Conservation (phyloP, 1,284 basidiomycete genomes). For the Volvariella volvacea region DNA sequence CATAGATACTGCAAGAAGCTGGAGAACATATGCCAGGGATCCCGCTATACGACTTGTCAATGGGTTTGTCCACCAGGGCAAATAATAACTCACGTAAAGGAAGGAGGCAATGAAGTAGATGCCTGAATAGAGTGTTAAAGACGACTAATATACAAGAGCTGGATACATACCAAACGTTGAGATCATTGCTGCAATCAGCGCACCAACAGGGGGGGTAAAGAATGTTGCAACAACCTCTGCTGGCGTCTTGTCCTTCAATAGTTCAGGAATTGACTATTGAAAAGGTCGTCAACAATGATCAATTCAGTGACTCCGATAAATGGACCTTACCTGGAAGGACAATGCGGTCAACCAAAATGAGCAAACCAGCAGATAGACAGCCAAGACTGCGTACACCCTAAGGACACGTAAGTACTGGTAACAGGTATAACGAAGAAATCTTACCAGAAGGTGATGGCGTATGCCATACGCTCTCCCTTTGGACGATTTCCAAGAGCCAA, state of each 20-base stretch:
- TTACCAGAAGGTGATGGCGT: conserved; percentile 75
- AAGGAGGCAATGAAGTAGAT: conserved; percentile 83
- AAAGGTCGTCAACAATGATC: conserved; percentile 5
- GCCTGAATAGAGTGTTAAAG: conserved; percentile 26
- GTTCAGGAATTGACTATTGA: conserved; percentile 56
- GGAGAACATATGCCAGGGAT: conserved; percentile 99
- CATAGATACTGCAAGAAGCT: conserved; percentile 92
- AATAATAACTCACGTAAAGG: conserved; percentile 67
- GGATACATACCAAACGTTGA: conserved; percentile 70
- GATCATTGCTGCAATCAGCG: conserved; percentile 81
- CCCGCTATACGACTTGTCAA: conserved; percentile 47
- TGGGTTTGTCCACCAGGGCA: conserved; percentile 4
- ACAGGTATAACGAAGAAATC: conserved; percentile 15
- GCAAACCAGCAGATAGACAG: conserved; percentile 78
- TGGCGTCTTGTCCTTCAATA: conserved; percentile 42
- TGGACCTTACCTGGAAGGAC: conserved; percentile 59
- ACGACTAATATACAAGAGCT: conserved; percentile 1
- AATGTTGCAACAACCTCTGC: conserved; percentile 45
- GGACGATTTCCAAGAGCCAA: conserved; percentile 95
- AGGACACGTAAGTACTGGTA: conserved; percentile 5
- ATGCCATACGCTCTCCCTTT: conserved; percentile 86
- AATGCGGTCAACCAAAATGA: conserved; percentile 79
- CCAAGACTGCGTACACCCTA: conserved; percentile 78
- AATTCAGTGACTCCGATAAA: not conserved
- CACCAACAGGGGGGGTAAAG: conserved; percentile 72